phyloP scores from a whole-genome alignment of 2,329 filamentous ascomycete genomes.

The Pleochaeta shiraiana region DNA sequence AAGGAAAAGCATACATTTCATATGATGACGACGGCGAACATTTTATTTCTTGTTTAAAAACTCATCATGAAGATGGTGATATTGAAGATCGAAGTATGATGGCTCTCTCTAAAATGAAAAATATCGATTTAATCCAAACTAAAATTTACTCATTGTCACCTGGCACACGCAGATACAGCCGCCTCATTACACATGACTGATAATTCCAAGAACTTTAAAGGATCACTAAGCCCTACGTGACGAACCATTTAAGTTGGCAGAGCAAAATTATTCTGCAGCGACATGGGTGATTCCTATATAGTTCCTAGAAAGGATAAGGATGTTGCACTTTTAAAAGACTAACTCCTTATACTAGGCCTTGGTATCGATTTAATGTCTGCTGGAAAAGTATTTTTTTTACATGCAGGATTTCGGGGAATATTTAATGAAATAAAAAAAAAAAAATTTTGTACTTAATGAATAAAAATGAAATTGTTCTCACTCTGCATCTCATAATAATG shows the following conservation, averaged over 20 bases:
- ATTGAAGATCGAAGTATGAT: neutral
- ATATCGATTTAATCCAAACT: too few relatives aligned
- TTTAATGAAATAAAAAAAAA: neutral
- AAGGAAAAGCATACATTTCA: neutral
- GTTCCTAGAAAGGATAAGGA: neutral
- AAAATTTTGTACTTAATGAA: neutral
- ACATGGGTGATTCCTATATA: neutral
- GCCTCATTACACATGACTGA: slow-evolving; percentile 4
- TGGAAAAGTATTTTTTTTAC: neutral
- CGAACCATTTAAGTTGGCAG: neutral
- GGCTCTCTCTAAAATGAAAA: too few relatives aligned
- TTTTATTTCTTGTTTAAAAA: neutral
- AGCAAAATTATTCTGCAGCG: neutral
- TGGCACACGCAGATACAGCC: neutral
- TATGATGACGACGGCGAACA: neutral
- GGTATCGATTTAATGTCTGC: neutral
- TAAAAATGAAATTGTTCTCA: neutral
- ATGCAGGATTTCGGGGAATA: neutral
- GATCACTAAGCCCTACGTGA: neutral
- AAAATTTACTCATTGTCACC: neutral
- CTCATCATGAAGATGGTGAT: neutral
- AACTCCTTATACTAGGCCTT: neutral
- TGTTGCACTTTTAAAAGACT: neutral
- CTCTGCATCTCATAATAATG: neutral
- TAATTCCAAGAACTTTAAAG: neutral